Conservation (phyloP, 345 rosid species). For the Rhodomyrtus tomentosa region DNA sequence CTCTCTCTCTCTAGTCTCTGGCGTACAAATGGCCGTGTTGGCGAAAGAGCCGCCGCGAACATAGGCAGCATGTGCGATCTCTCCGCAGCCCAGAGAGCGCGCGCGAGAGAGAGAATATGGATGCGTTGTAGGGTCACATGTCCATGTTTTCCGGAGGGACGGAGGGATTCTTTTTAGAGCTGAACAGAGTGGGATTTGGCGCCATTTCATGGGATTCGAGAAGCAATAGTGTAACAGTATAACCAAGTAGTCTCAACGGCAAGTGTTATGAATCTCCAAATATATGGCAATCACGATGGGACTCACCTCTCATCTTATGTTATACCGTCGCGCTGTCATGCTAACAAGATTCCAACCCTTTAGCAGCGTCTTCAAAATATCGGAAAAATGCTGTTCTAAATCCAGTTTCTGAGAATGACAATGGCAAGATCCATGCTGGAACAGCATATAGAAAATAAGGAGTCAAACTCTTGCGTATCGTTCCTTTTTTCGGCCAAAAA, state of each 20-base stretch:
- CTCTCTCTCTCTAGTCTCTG: background rate
- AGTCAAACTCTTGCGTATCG: background rate
- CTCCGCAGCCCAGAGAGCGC: background rate
- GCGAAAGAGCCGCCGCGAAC: slow-evolving; percentile 51
- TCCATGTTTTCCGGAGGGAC: slow-evolving; percentile 3
- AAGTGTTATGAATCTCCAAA: too few relatives aligned
- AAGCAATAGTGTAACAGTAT: too few relatives aligned
- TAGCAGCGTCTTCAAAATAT: background rate
- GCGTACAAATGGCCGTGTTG: slow-evolving; percentile 3
- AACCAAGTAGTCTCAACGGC: too few relatives aligned
- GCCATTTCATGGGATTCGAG: background rate
- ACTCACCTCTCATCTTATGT: too few relatives aligned
- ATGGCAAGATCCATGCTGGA: background rate
- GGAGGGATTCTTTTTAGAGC: background rate
- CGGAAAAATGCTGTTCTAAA: background rate
- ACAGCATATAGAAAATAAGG: background rate
- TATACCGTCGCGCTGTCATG: too few relatives aligned
- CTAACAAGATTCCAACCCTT: background rate
- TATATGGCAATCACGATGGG: too few relatives aligned
- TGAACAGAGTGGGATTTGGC: background rate
- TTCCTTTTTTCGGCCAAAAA: background rate
- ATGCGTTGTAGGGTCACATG: slow-evolving; percentile 14
- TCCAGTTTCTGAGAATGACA: background rate
- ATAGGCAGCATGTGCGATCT: slow-evolving; percentile 46
- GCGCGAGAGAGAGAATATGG: background rate